Percentiles rank a stretch among this genome's conserved stretches.
Conservation (phyloP, 1,284 basidiomycete genomes). For the Ganoderma multipileum region DNA sequence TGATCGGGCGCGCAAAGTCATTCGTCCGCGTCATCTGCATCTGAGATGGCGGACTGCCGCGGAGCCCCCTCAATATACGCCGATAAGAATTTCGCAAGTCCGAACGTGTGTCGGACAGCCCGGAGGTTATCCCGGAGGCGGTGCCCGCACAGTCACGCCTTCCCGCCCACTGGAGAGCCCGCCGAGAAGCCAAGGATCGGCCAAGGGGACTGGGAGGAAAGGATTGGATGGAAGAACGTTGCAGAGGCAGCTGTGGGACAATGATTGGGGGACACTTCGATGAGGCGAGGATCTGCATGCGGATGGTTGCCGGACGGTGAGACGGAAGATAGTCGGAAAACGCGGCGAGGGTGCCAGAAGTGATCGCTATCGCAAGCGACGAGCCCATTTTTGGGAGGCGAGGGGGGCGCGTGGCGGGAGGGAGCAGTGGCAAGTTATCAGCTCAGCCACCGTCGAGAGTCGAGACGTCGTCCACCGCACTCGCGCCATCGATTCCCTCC, state of each 20-base stretch:
- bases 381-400: conserved; percentile 15
- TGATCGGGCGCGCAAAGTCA: conserved; percentile 16
- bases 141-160: background rate
- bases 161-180: background rate
- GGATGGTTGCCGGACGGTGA: conserved; percentile 9
- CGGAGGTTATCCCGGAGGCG: background rate
- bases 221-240: background rate
- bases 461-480: background rate
- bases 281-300: conserved; percentile 8
- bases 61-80: conserved; percentile 7
- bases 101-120: conserved; percentile 13
- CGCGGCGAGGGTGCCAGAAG: conserved; percentile 16
- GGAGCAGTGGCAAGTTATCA: conserved; percentile 29
- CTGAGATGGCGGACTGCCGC: conserved; percentile 28
- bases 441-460: conserved; percentile 8
- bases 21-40: conserved; percentile 27
- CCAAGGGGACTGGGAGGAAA: background rate
- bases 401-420: conserved; percentile 10
- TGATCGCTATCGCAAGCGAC: conserved; percentile 22
- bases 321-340: conserved; percentile 31
- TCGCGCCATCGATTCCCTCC: conserved; percentile 14
- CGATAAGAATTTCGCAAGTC: conserved; percentile 18
- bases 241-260: background rate
- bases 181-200: background rate
- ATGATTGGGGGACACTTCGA: conserved; percentile 1